Percentiles rank a stretch among this genome's conserved stretches.
Conservation (phyloP, 305 asterid species). For the Coffea humblotiana region DNA sequence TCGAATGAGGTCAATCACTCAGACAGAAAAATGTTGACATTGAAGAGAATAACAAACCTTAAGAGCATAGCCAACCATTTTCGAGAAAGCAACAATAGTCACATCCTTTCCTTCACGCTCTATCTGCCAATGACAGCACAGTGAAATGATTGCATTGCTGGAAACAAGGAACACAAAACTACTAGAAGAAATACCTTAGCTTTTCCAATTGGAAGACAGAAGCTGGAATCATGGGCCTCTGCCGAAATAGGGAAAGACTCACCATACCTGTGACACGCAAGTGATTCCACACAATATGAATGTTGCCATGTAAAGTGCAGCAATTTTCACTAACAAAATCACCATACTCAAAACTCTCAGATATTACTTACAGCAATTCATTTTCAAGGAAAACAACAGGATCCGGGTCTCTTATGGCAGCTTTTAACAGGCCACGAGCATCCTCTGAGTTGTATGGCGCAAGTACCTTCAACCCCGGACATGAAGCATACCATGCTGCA, state of each 20-base stretch:
- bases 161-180: constrained; percentile 8
- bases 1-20: background rate
- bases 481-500: constrained; percentile 89
- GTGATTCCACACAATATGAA: constrained; percentile 2
- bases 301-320: constrained; percentile 12
- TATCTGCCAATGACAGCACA: constrained; percentile 39
- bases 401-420: constrained; percentile 98
- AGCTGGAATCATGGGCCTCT: constrained; percentile 89
- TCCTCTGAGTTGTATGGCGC: constrained; percentile 91
- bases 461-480: constrained; percentile 88
- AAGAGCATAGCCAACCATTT: constrained; percentile 94
- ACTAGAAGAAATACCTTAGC: constrained; percentile 59
- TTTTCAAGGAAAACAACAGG: constrained; percentile 96
- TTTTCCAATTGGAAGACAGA: constrained; percentile 86
- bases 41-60: constrained; percentile 52
- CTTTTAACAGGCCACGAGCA: constrained; percentile 95
- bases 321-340: background rate
- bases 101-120: constrained; percentile 88
- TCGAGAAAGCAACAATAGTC: constrained; percentile 77
- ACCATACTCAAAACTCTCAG: background rate
- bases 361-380: constrained; percentile 68
- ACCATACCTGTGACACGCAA: constrained; percentile 61
- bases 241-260: constrained; percentile 85
- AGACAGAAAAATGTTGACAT: background rate
- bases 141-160: background rate